A percentile compares a stretch with the other conserved stretches of the same genome.
These are phyloP conservation scores for Vitis riparia DNA, from an alignment of 164 flowering plant species.

Conservation along the genomic window DNA sequence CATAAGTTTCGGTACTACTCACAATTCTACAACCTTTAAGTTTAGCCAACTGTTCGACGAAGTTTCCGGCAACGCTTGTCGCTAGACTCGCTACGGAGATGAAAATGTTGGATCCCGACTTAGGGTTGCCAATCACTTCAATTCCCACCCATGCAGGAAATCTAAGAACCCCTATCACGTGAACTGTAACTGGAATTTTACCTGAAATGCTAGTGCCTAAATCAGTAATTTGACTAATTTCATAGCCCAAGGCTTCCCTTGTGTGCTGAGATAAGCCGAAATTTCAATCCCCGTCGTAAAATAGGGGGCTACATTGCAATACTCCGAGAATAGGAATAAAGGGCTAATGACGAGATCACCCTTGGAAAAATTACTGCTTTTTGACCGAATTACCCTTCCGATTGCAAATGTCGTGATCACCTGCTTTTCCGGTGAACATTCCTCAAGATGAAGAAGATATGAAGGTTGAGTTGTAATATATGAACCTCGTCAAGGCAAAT, in stretches of 20 bases:
- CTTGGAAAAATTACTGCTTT: constrained; percentile 10
- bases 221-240: too few species aligned
- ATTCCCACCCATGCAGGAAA: constrained; percentile 54
- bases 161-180: constrained; percentile 36
- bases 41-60: constrained; percentile 53
- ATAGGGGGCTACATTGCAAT: constrained; percentile 12
- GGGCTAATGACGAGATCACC: constrained; percentile 36
- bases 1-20: constrained; percentile 52
- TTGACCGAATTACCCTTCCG: constrained; percentile 37
- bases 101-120: constrained; percentile 38
- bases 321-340: constrained; percentile 33
- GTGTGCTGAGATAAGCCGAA: constrained; percentile 31
- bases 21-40: constrained; percentile 44
- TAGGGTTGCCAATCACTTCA: constrained; percentile 28
- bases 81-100: constrained; percentile 36
- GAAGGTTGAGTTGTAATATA: too few species aligned
- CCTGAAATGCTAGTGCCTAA: neutral
- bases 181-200: neutral
- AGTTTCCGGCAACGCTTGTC: constrained; percentile 41
- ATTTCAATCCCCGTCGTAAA: constrained; percentile 21
- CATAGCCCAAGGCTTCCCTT: constrained; percentile 20
- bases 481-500: constrained; percentile 5
- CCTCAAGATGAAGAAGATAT: too few species aligned
- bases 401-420: constrained; percentile 19
- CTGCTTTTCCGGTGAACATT: constrained; percentile 2